Base-by-base conservation (phyloP, 768 basidiomycete species). In the Rhodosporidiobolus odoratus region DNA sequence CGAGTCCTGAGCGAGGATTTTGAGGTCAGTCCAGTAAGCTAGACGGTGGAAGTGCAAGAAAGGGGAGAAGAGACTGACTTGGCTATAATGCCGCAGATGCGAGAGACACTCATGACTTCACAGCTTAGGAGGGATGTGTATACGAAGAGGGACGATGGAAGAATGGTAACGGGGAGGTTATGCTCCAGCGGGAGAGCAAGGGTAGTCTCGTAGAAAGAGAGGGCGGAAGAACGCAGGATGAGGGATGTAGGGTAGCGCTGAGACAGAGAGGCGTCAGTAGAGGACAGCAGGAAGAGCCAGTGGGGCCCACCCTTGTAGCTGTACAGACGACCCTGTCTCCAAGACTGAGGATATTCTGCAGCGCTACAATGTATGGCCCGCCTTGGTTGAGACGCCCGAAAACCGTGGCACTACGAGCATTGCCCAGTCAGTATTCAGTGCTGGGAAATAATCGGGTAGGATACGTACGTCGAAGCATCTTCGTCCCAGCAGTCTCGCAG, bases 141-240 rank as follows among this genome's bases (percentile, higher is more conserved):
- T 8, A 35, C 43, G 47, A 72, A 65, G 1, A 38, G 9, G 12
- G 58, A 30, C 2, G 58, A 64, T 4, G 71, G 71, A 12, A 68
- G 34, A 7, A 53, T 27, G 53, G 65, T 37, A 38, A 68, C 63
- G 0, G 66, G 53, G 1, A 72, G 35, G 8, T 32, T 50, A 54
- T 61, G 54, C 30, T 48, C 58, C 43, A 72, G 59, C 0, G 71
- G 58, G 19, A 72, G 63, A 2, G 23, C n/a, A 32, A 72, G 62
- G 2, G 58, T 27, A 21, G 45, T 21, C 10, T 68, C 66, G 54
- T 61, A 68, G 58, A 68, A 68, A 6, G 23, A 25, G 17, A 72
- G 34, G 3, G 66, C 40, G 52, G 71, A 56, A 15, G 58, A 6
- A 32, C 62, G 57, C 3, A 72, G 32, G 3, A 38, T 27, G 59